Evolutionary conservation across 1,284 basidiomycete species (phyloP).

Genomic region (Neonothopanus nambi): DNA sequence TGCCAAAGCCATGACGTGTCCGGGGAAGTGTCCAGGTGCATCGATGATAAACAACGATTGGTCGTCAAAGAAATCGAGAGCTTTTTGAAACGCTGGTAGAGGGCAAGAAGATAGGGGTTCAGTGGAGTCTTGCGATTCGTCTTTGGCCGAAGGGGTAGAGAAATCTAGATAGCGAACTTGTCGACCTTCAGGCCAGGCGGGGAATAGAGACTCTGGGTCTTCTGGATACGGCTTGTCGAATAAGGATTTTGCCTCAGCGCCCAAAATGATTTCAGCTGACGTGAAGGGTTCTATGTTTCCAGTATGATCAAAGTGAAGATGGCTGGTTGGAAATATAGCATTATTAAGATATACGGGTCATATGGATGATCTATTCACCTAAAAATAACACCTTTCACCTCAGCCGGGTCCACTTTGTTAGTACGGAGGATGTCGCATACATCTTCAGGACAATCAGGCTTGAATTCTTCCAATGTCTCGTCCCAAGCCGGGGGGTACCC

Average conservation of each 20-base stretch:
- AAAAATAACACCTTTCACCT: constrained; percentile 10
- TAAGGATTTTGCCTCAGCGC: constrained; percentile 19
- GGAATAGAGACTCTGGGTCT: constrained; percentile 18
- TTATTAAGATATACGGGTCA: background rate
- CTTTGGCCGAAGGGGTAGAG: too few species aligned
- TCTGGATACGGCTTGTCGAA: constrained; percentile 24
- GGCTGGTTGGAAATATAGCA: constrained; percentile 15
- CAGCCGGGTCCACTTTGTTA: background rate
- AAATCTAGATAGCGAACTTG: background rate
- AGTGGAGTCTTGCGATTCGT: too few species aligned
- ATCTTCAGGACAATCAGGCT: constrained; percentile 5
- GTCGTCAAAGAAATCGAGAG: constrained; percentile 42
- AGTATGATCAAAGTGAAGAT: constrained; percentile 36
- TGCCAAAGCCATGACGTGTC: constrained; percentile 2
- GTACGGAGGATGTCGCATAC: background rate
- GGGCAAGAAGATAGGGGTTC: background rate
- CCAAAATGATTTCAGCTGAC: constrained; percentile 27
- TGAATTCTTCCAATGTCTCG: constrained; percentile 2
- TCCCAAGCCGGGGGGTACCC: constrained; percentile 11
- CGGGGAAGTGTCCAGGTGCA: constrained; percentile 9
- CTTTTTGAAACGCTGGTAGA: constrained; percentile 38
- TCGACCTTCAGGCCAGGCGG: background rate
- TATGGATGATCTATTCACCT: background rate
- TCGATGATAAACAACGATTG: constrained; percentile 43
- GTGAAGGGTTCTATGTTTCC: constrained; percentile 31